A percentile compares a stretch with the other conserved stretches of the same genome.
These are phyloP conservation scores for Cercospora beticola DNA, from an alignment of 2,329 filamentous ascomycete genomes.

Conservation along the genomic window DNA sequence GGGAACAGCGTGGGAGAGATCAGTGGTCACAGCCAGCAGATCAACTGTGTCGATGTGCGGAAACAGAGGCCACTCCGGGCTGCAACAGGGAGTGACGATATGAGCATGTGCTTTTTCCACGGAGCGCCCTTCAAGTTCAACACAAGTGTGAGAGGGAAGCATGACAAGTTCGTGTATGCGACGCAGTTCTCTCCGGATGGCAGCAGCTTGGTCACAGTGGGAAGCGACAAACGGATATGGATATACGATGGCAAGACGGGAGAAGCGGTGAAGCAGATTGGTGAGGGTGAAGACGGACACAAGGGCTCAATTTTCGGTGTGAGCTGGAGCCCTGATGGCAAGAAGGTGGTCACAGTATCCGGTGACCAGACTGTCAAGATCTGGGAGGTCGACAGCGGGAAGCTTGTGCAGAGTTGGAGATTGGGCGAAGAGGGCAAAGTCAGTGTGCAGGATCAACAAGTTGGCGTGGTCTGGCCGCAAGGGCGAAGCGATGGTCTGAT, in stretches of 20 bases:
- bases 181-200: conserved; percentile 90
- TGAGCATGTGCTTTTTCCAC: conserved; percentile 85
- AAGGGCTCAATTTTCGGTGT: conserved; percentile 91
- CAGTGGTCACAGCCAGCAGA: conserved; percentile 81
- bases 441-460: conserved; percentile 81
- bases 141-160: conserved; percentile 72
- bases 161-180: conserved; percentile 86
- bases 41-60: conserved; percentile 88
- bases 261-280: conserved; percentile 73
- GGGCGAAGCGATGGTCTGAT: conserved; percentile 81
- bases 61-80: conserved; percentile 88
- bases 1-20: conserved; percentile 96
- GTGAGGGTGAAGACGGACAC: conserved; percentile 68
- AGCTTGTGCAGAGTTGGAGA: conserved; percentile 77
- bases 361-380: conserved; percentile 93
- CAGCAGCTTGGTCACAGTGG: conserved; percentile 76
- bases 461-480: conserved; percentile 86
- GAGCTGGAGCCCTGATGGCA: conserved; percentile 85
- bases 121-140: conserved; percentile 96
- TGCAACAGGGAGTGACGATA: conserved; percentile 88
- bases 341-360: conserved; percentile 82
- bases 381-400: conserved; percentile 83
- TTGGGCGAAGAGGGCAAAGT: conserved; percentile 72
- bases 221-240: conserved; percentile 89
- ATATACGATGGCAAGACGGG: conserved; percentile 96